phyloP scores from a whole-genome alignment of 2,329 filamentous ascomycete species.

The Fusarium sp. region DNA sequence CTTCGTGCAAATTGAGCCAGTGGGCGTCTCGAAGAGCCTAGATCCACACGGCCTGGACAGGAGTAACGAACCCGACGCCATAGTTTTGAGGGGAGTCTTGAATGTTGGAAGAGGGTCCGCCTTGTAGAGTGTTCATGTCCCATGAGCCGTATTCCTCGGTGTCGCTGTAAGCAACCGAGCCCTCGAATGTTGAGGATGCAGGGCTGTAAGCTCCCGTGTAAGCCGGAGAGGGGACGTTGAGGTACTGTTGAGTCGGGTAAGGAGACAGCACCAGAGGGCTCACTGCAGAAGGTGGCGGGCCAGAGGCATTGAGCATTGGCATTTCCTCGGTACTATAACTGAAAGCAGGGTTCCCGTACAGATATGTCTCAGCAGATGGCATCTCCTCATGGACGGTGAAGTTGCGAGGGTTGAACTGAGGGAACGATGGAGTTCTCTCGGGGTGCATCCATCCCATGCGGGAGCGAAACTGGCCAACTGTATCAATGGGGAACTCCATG shows the following conservation, averaged over 20 bases:
- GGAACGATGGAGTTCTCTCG: constrained; percentile 68
- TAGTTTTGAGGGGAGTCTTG: constrained; percentile 57
- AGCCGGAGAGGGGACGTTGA: constrained; percentile 71
- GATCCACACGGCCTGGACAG: constrained; percentile 71
- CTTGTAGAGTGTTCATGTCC: constrained; percentile 58
- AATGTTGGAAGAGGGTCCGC: constrained; percentile 59
- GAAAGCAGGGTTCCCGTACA: constrained; percentile 69
- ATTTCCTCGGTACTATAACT: constrained; percentile 73
- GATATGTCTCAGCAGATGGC: constrained; percentile 57
- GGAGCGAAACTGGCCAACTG: constrained; percentile 73
- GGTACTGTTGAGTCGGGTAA: constrained; percentile 66
- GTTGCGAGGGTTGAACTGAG: constrained; percentile 67
- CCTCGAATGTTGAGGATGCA: constrained; percentile 70
- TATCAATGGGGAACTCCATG: constrained; percentile 79
- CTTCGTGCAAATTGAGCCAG: constrained; percentile 53
- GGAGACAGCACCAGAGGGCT: constrained; percentile 68
- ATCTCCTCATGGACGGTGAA: constrained; percentile 63
- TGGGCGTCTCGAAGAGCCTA: constrained; percentile 57
- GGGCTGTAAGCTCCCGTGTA: constrained; percentile 70
- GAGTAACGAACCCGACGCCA: constrained; percentile 70
- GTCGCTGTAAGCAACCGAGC: constrained; percentile 72
- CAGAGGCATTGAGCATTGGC: constrained; percentile 62
- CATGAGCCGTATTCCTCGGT: constrained; percentile 66
- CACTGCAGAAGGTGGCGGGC: constrained; percentile 58
- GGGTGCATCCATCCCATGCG: constrained; percentile 76